phyloP scores from a whole-genome alignment of 441 rosid species.

The Euphorbia corollata region DNA sequence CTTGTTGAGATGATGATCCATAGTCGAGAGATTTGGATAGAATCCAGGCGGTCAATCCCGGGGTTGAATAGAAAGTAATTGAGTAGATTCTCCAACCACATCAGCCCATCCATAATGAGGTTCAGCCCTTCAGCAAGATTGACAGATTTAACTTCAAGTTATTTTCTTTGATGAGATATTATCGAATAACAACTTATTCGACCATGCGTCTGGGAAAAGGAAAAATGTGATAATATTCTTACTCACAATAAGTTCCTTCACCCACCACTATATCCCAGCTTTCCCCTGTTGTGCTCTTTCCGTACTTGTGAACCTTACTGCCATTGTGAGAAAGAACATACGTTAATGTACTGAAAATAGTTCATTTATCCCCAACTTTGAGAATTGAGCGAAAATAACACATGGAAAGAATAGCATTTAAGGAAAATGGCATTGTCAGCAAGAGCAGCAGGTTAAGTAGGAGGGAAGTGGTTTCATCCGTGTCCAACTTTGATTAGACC shows the following conservation, averaged over 20 bases:
- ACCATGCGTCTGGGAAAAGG: no score
- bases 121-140: conserved; percentile 50
- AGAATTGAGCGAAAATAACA: no score
- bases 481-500: no score
- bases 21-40: conserved; percentile 50
- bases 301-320: conserved; percentile 97
- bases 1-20: conserved; percentile 42
- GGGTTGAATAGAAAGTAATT: conserved; percentile 70
- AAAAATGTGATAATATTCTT: conserved; percentile 25
- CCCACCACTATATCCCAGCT: conserved; percentile 97
- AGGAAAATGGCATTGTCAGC: no score
- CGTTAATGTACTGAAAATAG: neutral
- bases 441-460: no score
- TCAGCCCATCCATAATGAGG: conserved; percentile 97
- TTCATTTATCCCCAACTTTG: no score
- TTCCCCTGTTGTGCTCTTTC: conserved; percentile 92
- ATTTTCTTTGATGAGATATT: no score
- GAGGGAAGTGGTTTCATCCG: no score
- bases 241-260: conserved; percentile 93
- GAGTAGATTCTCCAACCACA: conserved; percentile 82
- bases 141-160: no score
- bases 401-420: no score
- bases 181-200: no score
- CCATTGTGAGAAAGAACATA: neutral
- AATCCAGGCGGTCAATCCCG: conserved; percentile 78